These are phyloP conservation scores for Ustilago xerochloae DNA, from an alignment of 1,284 basidiomycete species.

Conservation along the genomic window DNA sequence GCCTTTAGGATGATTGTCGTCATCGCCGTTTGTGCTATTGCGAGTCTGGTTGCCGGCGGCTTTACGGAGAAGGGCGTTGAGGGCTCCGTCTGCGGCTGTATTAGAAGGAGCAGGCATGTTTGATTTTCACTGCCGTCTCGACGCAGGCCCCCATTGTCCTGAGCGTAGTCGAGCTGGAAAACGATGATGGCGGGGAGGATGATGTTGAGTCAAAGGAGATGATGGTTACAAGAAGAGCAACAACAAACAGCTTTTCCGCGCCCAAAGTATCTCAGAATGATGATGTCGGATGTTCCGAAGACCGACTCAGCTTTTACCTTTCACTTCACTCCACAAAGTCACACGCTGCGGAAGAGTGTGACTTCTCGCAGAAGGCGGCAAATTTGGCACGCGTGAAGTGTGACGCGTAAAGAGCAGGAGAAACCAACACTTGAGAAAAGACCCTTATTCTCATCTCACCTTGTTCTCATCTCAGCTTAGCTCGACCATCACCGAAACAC, in stretches of 20 bases:
- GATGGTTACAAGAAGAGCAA: background rate
- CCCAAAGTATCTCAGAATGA: background rate
- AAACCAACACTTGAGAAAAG: constrained; percentile 20
- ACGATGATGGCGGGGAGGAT: background rate
- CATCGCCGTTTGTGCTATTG: background rate
- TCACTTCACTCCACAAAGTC: constrained; percentile 24
- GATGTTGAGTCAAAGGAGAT: background rate
- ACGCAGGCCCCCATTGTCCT: background rate
- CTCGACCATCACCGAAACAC: background rate
- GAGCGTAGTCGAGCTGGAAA: background rate
- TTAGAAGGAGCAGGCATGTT: constrained; percentile 16
- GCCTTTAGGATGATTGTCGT: background rate
- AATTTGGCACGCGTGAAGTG: background rate
- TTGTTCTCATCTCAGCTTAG: constrained; percentile 3
- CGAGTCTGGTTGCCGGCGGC: constrained; percentile 6
- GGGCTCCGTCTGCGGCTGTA: constrained; percentile 11
- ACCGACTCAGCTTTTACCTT: background rate
- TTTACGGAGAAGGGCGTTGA: constrained; percentile 21
- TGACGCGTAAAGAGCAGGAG: constrained; percentile 31
- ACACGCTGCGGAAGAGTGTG: constrained; percentile 8
- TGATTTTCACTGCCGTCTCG: background rate
- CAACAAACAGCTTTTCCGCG: too few species aligned
- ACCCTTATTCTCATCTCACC: background rate
- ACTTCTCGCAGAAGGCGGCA: background rate
- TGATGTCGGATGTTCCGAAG: background rate